Percentiles rank a stretch among this genome's conserved stretches.
Evolutionary conservation across 2,329 filamentous ascomycete species (phyloP).

Genomic region (Epichloe elymi): DNA sequence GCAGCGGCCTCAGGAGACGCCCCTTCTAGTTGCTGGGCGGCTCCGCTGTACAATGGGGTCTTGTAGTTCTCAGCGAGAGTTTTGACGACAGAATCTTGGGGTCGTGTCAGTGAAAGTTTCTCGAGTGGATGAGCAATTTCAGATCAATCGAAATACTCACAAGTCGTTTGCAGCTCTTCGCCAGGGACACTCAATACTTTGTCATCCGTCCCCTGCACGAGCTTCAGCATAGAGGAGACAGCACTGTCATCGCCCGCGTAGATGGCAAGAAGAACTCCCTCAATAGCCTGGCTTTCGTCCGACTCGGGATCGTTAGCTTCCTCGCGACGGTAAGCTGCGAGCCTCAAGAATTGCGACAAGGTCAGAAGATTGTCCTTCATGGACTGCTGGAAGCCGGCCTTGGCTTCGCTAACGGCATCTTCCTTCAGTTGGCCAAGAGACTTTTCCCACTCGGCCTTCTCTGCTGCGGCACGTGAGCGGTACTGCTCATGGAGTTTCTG

Average conservation of each 20-base stretch:
- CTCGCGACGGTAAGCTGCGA: constrained; percentile 62
- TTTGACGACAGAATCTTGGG: constrained; percentile 25
- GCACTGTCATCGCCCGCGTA: constrained; percentile 67
- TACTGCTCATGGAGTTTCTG: constrained; percentile 66
- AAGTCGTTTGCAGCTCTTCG: constrained; percentile 54
- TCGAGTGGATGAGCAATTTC: neutral
- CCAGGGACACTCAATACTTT: constrained; percentile 51
- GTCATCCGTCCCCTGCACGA: constrained; percentile 61
- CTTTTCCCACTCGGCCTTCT: constrained; percentile 50
- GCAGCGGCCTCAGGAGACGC: constrained; percentile 30
- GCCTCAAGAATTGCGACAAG: constrained; percentile 66
- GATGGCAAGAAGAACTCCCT: constrained; percentile 65
- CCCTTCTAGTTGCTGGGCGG: constrained; percentile 17
- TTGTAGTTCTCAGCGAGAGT: constrained; percentile 40
- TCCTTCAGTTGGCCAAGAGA: constrained; percentile 41
- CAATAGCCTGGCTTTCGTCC: constrained; percentile 69
- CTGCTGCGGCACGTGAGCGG: constrained; percentile 43
- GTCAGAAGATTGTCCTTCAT: constrained; percentile 54
- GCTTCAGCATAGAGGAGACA: constrained; percentile 61
- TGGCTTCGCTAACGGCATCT: constrained; percentile 36
- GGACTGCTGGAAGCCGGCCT: constrained; percentile 37
- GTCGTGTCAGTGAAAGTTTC: constrained; percentile 9
- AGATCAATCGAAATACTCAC: constrained; percentile 35
- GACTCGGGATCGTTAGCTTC: constrained; percentile 51
- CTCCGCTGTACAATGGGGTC: constrained; percentile 23